Conservation (phyloP, 768 basidiomycete species). For the Suillus americanus region DNA sequence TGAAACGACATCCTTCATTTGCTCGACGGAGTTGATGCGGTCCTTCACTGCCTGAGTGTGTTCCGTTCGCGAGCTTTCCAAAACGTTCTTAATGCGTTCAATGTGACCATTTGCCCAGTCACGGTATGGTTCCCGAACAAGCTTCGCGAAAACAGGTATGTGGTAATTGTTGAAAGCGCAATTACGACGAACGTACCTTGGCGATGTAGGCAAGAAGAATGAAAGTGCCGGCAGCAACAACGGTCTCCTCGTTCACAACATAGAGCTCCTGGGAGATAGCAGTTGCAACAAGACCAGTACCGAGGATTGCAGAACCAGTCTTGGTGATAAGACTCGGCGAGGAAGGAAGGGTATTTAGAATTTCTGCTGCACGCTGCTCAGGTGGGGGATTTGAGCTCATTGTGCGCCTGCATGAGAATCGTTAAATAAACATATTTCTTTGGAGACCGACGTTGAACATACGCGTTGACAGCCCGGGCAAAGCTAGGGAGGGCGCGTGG, state of each 20-base stretch:
- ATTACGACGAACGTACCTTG: constrained; percentile 51
- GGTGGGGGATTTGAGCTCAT: constrained; percentile 74
- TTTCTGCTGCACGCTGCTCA: constrained; percentile 82
- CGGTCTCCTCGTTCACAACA: constrained; percentile 95
- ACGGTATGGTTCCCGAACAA: constrained; percentile 82
- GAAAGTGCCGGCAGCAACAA: constrained; percentile 80
- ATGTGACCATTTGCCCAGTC: constrained; percentile 93
- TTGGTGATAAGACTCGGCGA: constrained; percentile 91
- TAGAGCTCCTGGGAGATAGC: constrained; percentile 98
- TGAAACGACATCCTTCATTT: constrained; percentile 95
- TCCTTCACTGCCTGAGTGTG: constrained; percentile 93
- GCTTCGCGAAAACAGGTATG: constrained; percentile 40
- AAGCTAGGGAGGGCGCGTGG: constrained; percentile 52
- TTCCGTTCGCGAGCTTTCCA: constrained; percentile 78
- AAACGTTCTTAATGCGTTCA: constrained; percentile 75
- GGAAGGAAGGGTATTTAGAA: constrained; percentile 85
- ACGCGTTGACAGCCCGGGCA: constrained; percentile 49
- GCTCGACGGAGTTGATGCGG: constrained; percentile 86
- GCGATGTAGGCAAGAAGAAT: constrained; percentile 83
- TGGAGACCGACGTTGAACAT: constrained; percentile 24
- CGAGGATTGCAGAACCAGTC: constrained; percentile 89
- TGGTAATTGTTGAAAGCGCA: constrained; percentile 4
- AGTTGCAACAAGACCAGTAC: constrained; percentile 83
- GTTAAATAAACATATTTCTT: constrained; percentile 10
- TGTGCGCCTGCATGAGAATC: constrained; percentile 48